Evolutionary conservation across 495 filamentous ascomycete species (phyloP).

Genomic region (Geoglossum glabrum): DNA sequence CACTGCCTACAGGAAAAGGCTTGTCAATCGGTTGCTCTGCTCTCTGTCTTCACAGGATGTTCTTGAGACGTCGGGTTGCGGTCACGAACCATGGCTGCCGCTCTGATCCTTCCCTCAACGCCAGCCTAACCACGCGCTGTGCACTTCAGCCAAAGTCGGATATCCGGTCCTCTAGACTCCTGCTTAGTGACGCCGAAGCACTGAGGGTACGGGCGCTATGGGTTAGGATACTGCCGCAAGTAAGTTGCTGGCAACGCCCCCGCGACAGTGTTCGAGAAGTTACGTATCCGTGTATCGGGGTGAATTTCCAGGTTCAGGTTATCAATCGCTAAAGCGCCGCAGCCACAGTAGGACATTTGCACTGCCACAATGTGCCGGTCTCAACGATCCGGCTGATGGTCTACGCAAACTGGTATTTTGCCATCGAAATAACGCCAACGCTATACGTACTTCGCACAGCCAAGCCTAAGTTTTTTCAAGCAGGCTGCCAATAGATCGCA

Average conservation of each 20-base stretch:
- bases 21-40: not conserved
- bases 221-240: not conserved
- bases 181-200: not conserved
- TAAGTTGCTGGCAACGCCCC: not conserved
- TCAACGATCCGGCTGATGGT: no score
- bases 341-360: not conserved
- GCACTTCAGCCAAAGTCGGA: not conserved
- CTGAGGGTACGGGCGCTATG: not conserved
- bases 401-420: no score
- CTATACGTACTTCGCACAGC: no score
- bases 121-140: not conserved
- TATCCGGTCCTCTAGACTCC: not conserved
- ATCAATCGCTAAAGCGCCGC: not conserved
- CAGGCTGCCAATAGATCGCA: no score
- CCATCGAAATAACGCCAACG: no score
- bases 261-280: not conserved
- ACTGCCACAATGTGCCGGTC: not conserved
- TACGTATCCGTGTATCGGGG: not conserved
- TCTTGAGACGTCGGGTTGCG: not conserved
- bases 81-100: not conserved
- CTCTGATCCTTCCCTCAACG: not conserved
- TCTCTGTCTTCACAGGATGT: not conserved
- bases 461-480: no score
- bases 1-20: constrained; percentile 15
- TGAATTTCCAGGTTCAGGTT: not conserved